Percentiles rank a stretch among this genome's conserved stretches.
Evolutionary conservation across 129 eudicot genomes (phyloP).

Genomic region (Erigeron canadensis): DNA sequence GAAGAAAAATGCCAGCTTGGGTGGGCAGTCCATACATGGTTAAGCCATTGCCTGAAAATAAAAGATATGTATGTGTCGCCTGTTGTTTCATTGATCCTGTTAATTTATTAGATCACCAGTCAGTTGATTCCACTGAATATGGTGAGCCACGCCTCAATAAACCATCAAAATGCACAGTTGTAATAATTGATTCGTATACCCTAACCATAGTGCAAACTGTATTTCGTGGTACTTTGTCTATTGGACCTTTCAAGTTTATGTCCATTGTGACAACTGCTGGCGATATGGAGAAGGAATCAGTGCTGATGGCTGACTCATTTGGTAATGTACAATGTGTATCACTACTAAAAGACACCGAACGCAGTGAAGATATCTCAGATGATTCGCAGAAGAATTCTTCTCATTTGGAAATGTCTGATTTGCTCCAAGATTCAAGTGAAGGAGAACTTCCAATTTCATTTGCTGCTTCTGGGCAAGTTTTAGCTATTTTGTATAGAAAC

Average conservation of each 20-base stretch:
- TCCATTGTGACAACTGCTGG: slow-evolving; percentile 52
- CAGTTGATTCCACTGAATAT: slow-evolving; percentile 36
- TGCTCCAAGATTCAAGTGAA: slow-evolving; percentile 41
- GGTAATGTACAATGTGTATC: slow-evolving; percentile 70
- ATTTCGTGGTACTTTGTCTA: slow-evolving; percentile 68
- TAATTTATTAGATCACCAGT: slow-evolving; percentile 44
- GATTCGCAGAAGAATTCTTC: slow-evolving; percentile 35
- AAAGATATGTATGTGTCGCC: slow-evolving; percentile 82
- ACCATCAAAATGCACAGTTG: slow-evolving; percentile 62
- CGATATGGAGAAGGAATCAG: slow-evolving; percentile 56
- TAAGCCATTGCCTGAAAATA: slow-evolving; percentile 67
- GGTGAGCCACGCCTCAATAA: slow-evolving; percentile 42
- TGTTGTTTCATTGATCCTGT: slow-evolving; percentile 49
- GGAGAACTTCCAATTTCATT: slow-evolving; percentile 55
- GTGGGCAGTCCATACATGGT: slow-evolving; percentile 81
- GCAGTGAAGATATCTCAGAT: slow-evolving; percentile 34
- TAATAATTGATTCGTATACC: slow-evolving; percentile 77
- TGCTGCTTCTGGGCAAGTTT: slow-evolving; percentile 56
- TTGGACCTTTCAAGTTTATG: slow-evolving; percentile 80
- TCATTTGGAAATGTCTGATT: slow-evolving; percentile 36
- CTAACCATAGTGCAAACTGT: slow-evolving; percentile 78
- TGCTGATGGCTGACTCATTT: slow-evolving; percentile 65
- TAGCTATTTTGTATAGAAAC: slow-evolving; percentile 59
- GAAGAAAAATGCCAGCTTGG: slow-evolving; percentile 98
- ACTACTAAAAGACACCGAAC: slow-evolving; percentile 47